Base-by-base conservation (phyloP, 2,329 filamentous ascomycete species). In the Botrytis sinoallii region DNA sequence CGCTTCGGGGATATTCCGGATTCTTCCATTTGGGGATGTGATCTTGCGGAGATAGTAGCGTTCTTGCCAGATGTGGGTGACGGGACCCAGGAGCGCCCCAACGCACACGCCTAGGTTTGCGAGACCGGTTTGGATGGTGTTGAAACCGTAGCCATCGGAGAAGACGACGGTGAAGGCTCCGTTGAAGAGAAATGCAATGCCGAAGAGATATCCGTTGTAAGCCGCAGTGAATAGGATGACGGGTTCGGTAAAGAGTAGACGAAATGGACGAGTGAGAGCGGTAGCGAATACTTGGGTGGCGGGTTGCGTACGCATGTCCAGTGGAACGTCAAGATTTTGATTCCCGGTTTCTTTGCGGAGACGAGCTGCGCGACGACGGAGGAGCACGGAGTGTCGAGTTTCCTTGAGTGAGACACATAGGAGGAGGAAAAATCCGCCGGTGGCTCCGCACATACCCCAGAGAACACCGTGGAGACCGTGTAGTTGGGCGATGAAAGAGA, bases 1-100 rank as follows among this genome's bases (percentile, higher is more conserved):
- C 0, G 89, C 89, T 82, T 98, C 95, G 0, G 94, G 93, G 0
- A 12, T 85, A 84, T 73, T 74, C 80, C 74, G n/a, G 55, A 67
- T 65, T 67, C 48, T 38, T 73, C 64, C 20, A 77, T 72, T 18
- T 67, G 61, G 18, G 46, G 73, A 44, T 74, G 65, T 25, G n/a
- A 83, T 81, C 76, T 85, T 82, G 57, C 79, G 85, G 32, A 83
- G 85, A 4, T 92, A 87, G 25, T 93, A 80, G 22, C 86, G 85
- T 72, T 96, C 93, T 79, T 95, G 93, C 73, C 87, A 87, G 76
- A 96, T 90, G 64, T 91, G 91, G 0, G 94, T 84, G 40, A 89
- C 73, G 0, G 93, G 93, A 4, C 91, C 90, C 4, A 94, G 76
- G 7, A 90, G 82, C 7, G 89, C 85, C 3, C 83, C 83, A 35